These are phyloP conservation scores for Excoecaria cochinchinensis DNA, from an alignment of 345 rosid species.

Conservation along the genomic window DNA sequence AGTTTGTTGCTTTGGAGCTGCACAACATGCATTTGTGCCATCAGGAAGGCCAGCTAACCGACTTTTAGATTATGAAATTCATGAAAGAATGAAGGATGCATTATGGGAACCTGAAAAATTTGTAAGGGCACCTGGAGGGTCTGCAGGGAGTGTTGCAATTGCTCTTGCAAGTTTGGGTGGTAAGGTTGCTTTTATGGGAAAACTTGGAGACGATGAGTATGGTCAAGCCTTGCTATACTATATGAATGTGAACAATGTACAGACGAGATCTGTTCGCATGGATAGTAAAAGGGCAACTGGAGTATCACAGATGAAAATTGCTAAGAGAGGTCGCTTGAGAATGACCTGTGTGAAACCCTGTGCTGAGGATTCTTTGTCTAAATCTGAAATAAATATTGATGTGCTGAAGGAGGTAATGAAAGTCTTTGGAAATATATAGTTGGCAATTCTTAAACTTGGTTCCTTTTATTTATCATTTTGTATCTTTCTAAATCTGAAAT, in stretches of 20 bases:
- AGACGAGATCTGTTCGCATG: constrained; percentile 65
- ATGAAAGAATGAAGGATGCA: constrained; percentile 64
- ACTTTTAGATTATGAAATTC: constrained; percentile 67
- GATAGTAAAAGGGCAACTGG: constrained; percentile 66
- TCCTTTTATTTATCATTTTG: not conserved
- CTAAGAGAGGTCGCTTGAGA: constrained; percentile 73
- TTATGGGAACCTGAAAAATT: constrained; percentile 71
- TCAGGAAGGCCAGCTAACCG: constrained; percentile 83
- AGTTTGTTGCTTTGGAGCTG: constrained; percentile 93
- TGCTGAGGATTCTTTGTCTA: constrained; percentile 79
- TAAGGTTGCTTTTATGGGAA: constrained; percentile 91
- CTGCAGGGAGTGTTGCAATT: constrained; percentile 72
- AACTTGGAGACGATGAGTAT: constrained; percentile 77
- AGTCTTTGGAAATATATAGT: not conserved
- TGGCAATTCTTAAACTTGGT: not conserved
- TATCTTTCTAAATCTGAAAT: constrained; percentile 54
- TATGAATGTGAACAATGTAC: constrained; percentile 68
- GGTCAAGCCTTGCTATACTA: constrained; percentile 78
- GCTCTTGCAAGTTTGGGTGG: constrained; percentile 87
- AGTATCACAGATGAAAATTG: constrained; percentile 66
- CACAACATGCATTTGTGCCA: constrained; percentile 83
- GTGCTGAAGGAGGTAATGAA: constrained; percentile 80
- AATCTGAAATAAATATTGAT: constrained; percentile 78
- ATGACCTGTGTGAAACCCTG: constrained; percentile 63
- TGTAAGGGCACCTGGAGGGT: constrained; percentile 81